Conservation (phyloP, 139 green algal species). For the Haematococcus lacustris region DNA sequence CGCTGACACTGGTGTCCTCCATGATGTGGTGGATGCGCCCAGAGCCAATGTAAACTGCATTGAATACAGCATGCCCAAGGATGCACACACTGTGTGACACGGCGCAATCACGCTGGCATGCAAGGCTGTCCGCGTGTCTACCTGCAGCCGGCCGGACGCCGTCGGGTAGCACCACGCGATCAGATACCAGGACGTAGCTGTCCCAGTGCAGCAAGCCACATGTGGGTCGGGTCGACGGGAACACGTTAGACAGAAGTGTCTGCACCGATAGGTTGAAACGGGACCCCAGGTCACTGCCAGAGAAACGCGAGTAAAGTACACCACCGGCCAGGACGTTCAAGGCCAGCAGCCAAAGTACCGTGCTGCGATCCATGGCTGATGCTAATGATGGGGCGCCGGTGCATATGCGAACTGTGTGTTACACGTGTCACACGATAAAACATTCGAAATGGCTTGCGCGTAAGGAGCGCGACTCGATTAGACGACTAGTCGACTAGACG, state of each 20-base stretch:
- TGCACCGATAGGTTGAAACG: background rate
- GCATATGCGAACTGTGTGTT: too few relatives aligned
- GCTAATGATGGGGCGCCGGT: conserved; percentile 13
- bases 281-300: background rate
- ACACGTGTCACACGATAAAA: too few relatives aligned
- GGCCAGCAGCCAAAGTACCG: background rate
- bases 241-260: background rate
- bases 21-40: conserved; percentile 16
- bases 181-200: conserved; percentile 29
- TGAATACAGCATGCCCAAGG: too few relatives aligned
- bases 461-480: too few relatives aligned
- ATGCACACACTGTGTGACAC: too few relatives aligned
- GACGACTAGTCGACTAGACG: too few relatives aligned
- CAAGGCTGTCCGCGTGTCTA: too few relatives aligned
- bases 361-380: background rate
- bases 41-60: conserved; percentile 28
- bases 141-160: conserved; percentile 33
- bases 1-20: conserved; percentile 1
- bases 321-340: background rate
- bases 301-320: background rate
- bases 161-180: conserved; percentile 26
- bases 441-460: too few relatives aligned
- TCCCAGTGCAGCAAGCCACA: conserved; percentile 34
- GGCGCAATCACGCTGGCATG: too few relatives aligned
- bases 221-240: background rate